phyloP scores from a whole-genome alignment of 169 alveolate species.

The Eimeria necatrix region DNA sequence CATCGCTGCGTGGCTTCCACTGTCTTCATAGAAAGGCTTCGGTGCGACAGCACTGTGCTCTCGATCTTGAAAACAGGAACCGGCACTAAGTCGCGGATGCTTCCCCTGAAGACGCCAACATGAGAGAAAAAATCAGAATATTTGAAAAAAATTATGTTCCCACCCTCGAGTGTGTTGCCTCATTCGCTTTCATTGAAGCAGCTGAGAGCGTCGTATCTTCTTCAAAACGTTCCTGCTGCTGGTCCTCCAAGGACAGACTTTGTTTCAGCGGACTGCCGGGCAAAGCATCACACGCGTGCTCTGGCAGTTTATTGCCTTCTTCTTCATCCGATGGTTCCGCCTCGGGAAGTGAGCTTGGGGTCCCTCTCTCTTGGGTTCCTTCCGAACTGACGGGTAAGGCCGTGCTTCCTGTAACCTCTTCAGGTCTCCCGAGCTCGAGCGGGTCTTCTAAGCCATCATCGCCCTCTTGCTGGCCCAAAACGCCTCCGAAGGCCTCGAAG shows the following conservation, averaged over 20 bases:
- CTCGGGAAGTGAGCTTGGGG: conserved; percentile 25
- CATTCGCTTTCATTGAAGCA: not conserved
- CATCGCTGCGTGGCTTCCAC: not conserved
- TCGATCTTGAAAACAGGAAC: not conserved
- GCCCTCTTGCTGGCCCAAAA: not conserved
- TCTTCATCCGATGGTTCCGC: conserved; percentile 14
- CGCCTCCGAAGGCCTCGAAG: conserved; percentile 13
- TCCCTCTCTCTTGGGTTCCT: conserved; percentile 23
- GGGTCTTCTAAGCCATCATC: not conserved
- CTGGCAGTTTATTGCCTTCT: conserved; percentile 30
- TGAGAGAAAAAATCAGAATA: not conserved
- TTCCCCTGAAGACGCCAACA: not conserved
- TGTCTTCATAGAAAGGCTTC: not conserved
- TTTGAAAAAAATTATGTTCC: not conserved
- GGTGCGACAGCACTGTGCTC: not conserved
- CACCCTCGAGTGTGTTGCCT: not conserved
- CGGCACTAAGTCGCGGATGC: not conserved
- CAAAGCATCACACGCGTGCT: not conserved
- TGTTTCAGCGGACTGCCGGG: not conserved
- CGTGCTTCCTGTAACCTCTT: conserved; percentile 31
- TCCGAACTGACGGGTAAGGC: conserved; percentile 33
- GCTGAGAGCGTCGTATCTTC: not conserved
- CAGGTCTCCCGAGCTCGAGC: conserved; percentile 3
- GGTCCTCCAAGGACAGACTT: not conserved
- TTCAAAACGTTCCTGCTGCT: not conserved